A percentile compares a stretch with the other conserved stretches of the same genome.
Evolutionary conservation across 352 stramenopile genomes (phyloP).

Genomic region (Phytophthora hibernalis): DNA sequence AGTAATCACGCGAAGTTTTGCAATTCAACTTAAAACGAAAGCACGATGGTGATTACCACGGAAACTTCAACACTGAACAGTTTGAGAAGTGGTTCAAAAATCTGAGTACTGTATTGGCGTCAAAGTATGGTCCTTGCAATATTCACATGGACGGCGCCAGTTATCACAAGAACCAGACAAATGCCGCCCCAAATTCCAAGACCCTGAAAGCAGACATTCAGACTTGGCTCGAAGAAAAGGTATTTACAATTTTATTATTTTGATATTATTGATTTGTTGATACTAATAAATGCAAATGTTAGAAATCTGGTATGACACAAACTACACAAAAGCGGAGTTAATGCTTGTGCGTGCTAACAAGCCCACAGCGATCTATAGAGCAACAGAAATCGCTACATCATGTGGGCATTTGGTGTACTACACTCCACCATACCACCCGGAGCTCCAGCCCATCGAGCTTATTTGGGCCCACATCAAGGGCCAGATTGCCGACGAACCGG

Average conservation of each 20-base stretch:
- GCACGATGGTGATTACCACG: not conserved
- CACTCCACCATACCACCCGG: too few relatives aligned
- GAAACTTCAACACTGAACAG: not conserved
- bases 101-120: not conserved
- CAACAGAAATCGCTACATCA: too few relatives aligned
- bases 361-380: too few relatives aligned
- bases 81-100: not conserved
- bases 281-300: not conserved
- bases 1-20: not conserved
- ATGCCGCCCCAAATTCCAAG: not conserved
- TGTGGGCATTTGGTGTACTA: too few relatives aligned
- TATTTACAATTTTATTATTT: not conserved
- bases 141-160: slow-evolving; percentile 1
- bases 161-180: slow-evolving; percentile 1
- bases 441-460: not conserved
- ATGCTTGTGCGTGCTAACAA: not conserved
- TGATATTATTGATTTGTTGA: not conserved
- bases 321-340: not conserved
- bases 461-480: not conserved
- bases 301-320: not conserved
- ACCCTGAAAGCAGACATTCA: not conserved
- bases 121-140: not conserved
- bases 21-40: not conserved
- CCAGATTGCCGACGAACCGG: not conserved
- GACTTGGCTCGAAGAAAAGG: not conserved